Evolutionary conservation across 495 filamentous ascomycete genomes (phyloP), one percentile per base, ranked within the genome.

Genomic region (Neurospora sp.): DNA sequence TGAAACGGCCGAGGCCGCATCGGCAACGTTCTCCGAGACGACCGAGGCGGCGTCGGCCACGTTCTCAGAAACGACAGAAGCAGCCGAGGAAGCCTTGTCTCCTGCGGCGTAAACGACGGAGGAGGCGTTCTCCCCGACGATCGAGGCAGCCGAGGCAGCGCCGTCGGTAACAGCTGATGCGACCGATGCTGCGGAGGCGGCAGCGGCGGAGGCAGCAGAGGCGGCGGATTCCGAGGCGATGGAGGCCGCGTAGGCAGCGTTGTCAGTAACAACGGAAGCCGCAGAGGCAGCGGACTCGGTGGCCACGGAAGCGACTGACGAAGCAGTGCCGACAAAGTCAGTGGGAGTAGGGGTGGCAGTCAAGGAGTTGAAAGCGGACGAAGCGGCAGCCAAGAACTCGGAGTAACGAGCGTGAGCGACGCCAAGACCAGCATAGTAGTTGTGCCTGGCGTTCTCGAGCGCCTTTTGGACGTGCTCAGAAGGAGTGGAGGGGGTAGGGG

Each of bases 371-470:
- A 90, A 79, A 27, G 88, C 90, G 4, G 85, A 84, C 27, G 90
- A 91, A 31, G 91, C 92, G 9, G 90, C 88, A 14, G 84, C 85
- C 8, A 94, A 73, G 75, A 95, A 94, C 38, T 90, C 89, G 10
- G 90, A 88, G 75, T 93, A 94, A 22, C 89, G 88, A 59, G 89
- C 92, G 77, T 96, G 91, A 3, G 93, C 93, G 27, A 93, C 74
- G 18, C 93, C 93, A 70, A 94, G 74, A 10, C 88, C 91, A 71
- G 93, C 90, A 75, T 94, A 94, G 78, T 94, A 96, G 74, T 90
- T 90, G 70, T 89, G 84, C 73, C 88, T 89, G 38, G 90, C 89
- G 53, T 87, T 81, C 71, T 89, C 87, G 22, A 88, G 83, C 9
- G 91, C 74, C 74, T 90, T 86, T 74, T 84, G 83, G 18, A 83